Evolutionary conservation across 1,139 yeast genomes (phyloP).

Genomic region (Taphrina wiesneri): DNA sequence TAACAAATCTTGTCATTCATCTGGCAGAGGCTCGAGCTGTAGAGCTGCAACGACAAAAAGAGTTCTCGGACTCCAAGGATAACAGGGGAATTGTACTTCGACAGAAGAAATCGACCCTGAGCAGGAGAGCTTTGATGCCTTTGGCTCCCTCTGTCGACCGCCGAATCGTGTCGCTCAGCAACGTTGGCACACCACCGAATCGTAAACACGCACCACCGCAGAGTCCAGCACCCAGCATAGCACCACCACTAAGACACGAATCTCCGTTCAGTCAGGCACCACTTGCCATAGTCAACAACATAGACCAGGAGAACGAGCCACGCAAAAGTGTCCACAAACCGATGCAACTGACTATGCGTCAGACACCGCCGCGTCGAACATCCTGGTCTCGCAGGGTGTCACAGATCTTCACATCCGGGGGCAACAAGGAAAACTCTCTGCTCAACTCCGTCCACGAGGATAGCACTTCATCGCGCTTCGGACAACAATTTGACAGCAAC

Average conservation of each 20-base stretch:
- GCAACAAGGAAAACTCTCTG: slow-evolving; percentile 24
- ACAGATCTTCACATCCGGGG: slow-evolving; percentile 12
- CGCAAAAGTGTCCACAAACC: slow-evolving; percentile 6
- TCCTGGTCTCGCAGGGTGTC: slow-evolving; percentile 26
- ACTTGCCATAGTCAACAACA: neutral
- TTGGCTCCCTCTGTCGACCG: slow-evolving; percentile 16
- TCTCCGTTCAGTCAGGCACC: slow-evolving; percentile 6
- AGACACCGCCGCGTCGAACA: slow-evolving; percentile 18
- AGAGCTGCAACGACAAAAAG: neutral
- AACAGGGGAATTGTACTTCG: neutral
- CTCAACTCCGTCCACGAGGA: slow-evolving; percentile 12
- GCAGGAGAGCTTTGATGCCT: slow-evolving; percentile 13
- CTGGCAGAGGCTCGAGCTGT: slow-evolving; percentile 5
- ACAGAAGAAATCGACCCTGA: slow-evolving; percentile 2
- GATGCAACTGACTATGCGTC: slow-evolving; percentile 9
- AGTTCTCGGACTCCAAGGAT: neutral
- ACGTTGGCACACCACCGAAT: slow-evolving; percentile 10
- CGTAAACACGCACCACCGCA: neutral
- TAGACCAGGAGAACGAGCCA: slow-evolving; percentile 4
- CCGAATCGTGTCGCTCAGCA: slow-evolving; percentile 28
- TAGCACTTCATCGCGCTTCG: neutral
- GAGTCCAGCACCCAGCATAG: neutral
- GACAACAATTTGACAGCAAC: neutral
- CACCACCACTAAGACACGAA: slow-evolving; percentile 14
- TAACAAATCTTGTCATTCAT: neutral